Evolutionary conservation across 768 basidiomycete species (phyloP).

Genomic region (Phylloporus sp.): DNA sequence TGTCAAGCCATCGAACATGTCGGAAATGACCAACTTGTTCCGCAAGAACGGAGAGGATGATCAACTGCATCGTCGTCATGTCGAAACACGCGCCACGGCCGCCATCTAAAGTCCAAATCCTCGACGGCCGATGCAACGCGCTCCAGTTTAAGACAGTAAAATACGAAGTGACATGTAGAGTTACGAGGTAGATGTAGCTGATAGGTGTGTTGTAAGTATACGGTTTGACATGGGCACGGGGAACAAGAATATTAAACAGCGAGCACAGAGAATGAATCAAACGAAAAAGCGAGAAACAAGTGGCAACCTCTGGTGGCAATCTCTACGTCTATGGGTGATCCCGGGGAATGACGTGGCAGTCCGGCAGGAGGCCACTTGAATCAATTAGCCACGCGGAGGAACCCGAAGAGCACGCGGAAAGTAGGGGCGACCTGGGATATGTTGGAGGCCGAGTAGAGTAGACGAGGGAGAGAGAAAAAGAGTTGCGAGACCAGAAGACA

Average conservation of each 20-base stretch:
- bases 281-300: background rate
- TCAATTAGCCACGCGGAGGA: constrained; percentile 9
- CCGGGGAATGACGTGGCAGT: constrained; percentile 9
- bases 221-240: background rate
- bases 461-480: constrained; percentile 10
- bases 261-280: constrained; percentile 3
- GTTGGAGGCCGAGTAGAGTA: constrained; percentile 27
- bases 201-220: constrained; percentile 18
- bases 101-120: no score
- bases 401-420: background rate
- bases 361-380: constrained; percentile 2
- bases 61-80: background rate
- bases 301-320: constrained; percentile 8
- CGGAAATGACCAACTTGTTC: no score
- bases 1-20: no score
- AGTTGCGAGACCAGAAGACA: constrained; percentile 4
- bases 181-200: constrained; percentile 24
- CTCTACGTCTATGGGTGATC: constrained; percentile 18
- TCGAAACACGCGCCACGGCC: background rate
- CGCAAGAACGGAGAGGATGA: no score
- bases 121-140: background rate
- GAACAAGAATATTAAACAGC: constrained; percentile 24
- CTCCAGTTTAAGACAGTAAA: constrained; percentile 8
- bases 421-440: constrained; percentile 29
- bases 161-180: constrained; percentile 20